A percentile compares a stretch with the other conserved stretches of the same genome.
Conservation (phyloP, 106 monocot species). For the Alisma plantagoaquatica region DNA sequence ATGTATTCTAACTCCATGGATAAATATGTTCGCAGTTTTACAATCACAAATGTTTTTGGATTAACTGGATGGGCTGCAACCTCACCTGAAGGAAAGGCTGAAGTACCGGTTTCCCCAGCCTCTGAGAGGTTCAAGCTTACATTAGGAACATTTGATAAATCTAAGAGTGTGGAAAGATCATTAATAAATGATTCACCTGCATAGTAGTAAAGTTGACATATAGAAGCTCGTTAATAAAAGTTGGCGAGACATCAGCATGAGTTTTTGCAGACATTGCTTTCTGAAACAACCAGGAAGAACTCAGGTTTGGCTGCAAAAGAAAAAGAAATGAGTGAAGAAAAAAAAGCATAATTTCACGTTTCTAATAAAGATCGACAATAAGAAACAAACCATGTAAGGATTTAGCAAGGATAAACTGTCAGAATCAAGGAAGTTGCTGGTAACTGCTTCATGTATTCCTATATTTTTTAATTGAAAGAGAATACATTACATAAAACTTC, state of each 20-base stretch:
- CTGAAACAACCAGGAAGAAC: conserved; percentile 97
- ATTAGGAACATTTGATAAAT: too few relatives aligned
- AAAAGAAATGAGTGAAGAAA: conserved; percentile 4
- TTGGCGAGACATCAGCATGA: conserved; percentile 40
- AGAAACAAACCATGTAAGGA: conserved; percentile 79
- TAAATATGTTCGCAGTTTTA: too few relatives aligned
- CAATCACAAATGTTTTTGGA: too few relatives aligned
- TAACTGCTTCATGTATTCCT: conserved; percentile 90
- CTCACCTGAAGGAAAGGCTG: conserved; percentile 89
- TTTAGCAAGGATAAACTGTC: conserved; percentile 67
- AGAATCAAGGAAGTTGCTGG: conserved; percentile 53
- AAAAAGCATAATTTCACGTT: conserved; percentile 1
- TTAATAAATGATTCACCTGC: conserved; percentile 35
- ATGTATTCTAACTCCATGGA: too few relatives aligned
- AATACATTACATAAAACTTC: too few relatives aligned
- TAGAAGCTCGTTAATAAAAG: conserved; percentile 88
- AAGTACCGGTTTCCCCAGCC: conserved; percentile 69
- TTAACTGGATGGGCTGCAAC: too few relatives aligned
- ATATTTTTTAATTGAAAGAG: neutral
- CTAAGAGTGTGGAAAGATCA: too few relatives aligned
- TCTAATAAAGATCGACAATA: neutral
- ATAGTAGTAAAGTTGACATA: conserved; percentile 70
- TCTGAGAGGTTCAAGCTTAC: conserved; percentile 34
- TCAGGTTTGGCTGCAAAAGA: conserved; percentile 77
- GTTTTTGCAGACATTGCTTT: conserved; percentile 77